Percentiles rank a stretch among this genome's conserved stretches.
phyloP scores from a whole-genome alignment of 2,329 filamentous ascomycete genomes.

The Torrubiellomyces zombiae region DNA sequence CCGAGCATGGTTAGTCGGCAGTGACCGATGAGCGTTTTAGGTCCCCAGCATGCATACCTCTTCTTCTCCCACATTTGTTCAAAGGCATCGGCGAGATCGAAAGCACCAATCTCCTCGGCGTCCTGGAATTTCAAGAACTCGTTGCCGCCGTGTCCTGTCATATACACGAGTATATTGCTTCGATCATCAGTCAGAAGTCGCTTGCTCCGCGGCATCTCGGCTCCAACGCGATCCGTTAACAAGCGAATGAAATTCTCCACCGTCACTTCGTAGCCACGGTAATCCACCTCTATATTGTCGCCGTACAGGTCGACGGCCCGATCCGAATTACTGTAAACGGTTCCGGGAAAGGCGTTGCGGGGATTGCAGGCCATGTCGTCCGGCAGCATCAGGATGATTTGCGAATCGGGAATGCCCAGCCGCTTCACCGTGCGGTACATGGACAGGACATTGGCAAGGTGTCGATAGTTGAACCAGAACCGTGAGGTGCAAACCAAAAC shows the following conservation, averaged over 20 bases:
- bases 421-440: constrained; percentile 97
- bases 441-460: constrained; percentile 92
- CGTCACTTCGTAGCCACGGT: constrained; percentile 93
- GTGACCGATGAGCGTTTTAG: constrained; percentile 3
- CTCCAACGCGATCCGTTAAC: constrained; percentile 82
- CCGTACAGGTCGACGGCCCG: constrained; percentile 91
- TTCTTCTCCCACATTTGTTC: constrained; percentile 99
- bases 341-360: constrained; percentile 91
- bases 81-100: constrained; percentile 91
- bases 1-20: constrained; percentile 1
- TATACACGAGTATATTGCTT: constrained; percentile 95
- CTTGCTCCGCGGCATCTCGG: constrained; percentile 91
- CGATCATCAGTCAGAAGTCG: constrained; percentile 84
- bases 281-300: constrained; percentile 98
- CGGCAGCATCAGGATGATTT: constrained; percentile 99
- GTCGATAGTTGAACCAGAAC: constrained; percentile 99
- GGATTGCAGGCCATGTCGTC: constrained; percentile 99
- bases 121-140: constrained; percentile 98
- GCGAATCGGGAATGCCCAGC: constrained; percentile 90
- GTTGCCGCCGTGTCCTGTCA: constrained; percentile 96
- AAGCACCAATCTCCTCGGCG: constrained; percentile 90
- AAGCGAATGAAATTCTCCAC: constrained; percentile 97
- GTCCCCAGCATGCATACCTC: constrained; percentile 41
- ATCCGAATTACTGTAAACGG: constrained; percentile 96
- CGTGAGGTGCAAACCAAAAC: constrained; percentile 96